phyloP scores from a whole-genome alignment of 1,284 basidiomycete genomes.

The Leccinum variabile region DNA sequence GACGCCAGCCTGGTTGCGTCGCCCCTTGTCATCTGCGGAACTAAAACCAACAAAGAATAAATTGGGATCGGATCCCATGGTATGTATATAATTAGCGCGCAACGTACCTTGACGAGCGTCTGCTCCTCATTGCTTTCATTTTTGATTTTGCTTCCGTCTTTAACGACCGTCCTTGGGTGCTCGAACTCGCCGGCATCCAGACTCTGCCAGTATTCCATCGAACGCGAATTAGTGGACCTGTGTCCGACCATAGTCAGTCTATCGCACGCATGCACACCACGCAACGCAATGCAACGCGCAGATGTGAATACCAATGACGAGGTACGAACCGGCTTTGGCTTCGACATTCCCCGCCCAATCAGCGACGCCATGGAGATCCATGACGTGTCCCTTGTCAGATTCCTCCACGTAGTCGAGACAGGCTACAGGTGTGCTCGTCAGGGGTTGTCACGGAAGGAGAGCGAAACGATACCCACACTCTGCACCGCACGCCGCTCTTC shows the following conservation, averaged over 20 bases:
- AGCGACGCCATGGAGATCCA: background rate
- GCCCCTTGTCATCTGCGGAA: too few relatives aligned
- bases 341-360: background rate
- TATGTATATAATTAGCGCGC: background rate
- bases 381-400: background rate
- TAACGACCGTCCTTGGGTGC: background rate
- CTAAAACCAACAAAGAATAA: too few relatives aligned
- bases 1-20: too few relatives aligned
- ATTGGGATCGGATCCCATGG: background rate
- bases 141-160: background rate
- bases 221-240: background rate
- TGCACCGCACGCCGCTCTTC: background rate
- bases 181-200: background rate
- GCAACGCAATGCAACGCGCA: background rate
- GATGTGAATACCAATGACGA: background rate
- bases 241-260: constrained; percentile 12
- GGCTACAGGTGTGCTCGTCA: constrained; percentile 5
- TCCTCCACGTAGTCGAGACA: constrained; percentile 12
- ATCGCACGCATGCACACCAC: background rate
- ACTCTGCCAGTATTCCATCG: constrained; percentile 1
- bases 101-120: constrained; percentile 16
- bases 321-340: constrained; percentile 17
- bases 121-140: background rate
- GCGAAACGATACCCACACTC: background rate
- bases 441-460: background rate